Evolutionary conservation across 208 protist genomes (phyloP), one percentile per base, ranked within the genome.

Genomic region (Tritrichomonas musculus): DNA sequence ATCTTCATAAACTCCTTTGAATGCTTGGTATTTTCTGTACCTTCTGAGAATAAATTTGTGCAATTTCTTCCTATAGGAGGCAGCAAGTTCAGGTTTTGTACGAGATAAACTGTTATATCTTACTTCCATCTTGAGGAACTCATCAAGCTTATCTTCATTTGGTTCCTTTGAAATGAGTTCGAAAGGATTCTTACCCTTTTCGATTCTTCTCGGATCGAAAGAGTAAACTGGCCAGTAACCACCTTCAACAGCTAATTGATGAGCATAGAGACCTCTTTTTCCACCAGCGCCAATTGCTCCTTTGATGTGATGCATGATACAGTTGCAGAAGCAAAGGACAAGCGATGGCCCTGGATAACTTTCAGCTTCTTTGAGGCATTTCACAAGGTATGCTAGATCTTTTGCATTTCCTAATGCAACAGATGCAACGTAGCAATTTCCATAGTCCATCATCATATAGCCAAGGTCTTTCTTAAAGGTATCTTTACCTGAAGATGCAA

Each of bases 391-490:
- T 25, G 80, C 53, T 41, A 82, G 30, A 25, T 82, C 73, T 22
- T 55, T 84, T 82, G 95, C 94, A 47, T 57, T 92, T 77, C 93
- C 94, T 50, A 96, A 93, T 69, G 95, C 92, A 82, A 94, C 80
- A 47, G 82, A 93, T 13, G 95, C 96, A 55, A 96, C 96, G 75
- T 96, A 96, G 17, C 96, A 93, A 66, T 96, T 94, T 27, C 94
- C 96, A 94, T 96, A 96, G 9, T 39, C 93, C 94, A 96, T 96
- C 53, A 92, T 75, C 72, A 95, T 69, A 3, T 65, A 39, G 41
- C 94, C 96, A 4, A 96, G 93, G 92, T 96, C 95, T 93, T 97
- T 96, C 94, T 96, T 96, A 20, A 11, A 53, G 33, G 50, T 69
- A n/a, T 93, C 50, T 73, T 96, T 96, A 57, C 96, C 95, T 17